phyloP scores from a whole-genome alignment of 352 stramenopile genomes.

The Globisporangium paddicum region DNA sequence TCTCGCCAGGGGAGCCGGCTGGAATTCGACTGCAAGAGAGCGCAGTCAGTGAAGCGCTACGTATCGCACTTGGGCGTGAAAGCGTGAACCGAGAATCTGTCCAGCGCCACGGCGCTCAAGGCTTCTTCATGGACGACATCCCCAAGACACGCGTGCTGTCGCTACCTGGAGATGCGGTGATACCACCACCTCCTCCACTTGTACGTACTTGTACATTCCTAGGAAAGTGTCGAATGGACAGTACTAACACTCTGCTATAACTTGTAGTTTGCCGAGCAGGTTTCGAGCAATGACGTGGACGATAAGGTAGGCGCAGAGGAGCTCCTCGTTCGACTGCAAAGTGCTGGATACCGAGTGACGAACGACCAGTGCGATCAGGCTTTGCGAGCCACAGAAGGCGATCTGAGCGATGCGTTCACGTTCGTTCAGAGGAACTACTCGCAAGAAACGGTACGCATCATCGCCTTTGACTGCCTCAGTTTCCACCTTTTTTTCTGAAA shows the following conservation, averaged over 20 bases:
- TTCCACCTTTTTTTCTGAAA: background rate
- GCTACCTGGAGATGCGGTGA: conserved; percentile 17
- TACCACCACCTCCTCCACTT: background rate
- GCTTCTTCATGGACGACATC: conserved; percentile 25
- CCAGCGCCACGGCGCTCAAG: conserved; percentile 21
- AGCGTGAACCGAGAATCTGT: conserved; percentile 56
- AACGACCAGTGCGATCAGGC: conserved; percentile 39
- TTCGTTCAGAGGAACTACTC: conserved; percentile 13
- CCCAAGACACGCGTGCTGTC: conserved; percentile 28
- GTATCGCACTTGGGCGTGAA: conserved; percentile 70
- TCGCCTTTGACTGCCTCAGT: background rate
- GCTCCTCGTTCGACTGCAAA: conserved; percentile 23
- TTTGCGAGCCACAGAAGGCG: conserved; percentile 23
- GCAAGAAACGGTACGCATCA: conserved; percentile 11
- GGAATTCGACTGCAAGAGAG: conserved; percentile 31
- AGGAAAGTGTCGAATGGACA: background rate
- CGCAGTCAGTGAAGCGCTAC: conserved; percentile 47
- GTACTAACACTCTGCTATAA: background rate
- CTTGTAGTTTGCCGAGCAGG: background rate
- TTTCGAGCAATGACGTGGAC: background rate
- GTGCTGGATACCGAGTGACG: conserved; percentile 23
- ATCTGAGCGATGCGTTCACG: conserved; percentile 21
- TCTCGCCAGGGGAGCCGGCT: conserved; percentile 21
- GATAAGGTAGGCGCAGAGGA: background rate
- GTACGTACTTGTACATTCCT: background rate